Conservation (phyloP, 2,329 filamentous ascomycete species). For the Colletotrichum higginsianum region DNA sequence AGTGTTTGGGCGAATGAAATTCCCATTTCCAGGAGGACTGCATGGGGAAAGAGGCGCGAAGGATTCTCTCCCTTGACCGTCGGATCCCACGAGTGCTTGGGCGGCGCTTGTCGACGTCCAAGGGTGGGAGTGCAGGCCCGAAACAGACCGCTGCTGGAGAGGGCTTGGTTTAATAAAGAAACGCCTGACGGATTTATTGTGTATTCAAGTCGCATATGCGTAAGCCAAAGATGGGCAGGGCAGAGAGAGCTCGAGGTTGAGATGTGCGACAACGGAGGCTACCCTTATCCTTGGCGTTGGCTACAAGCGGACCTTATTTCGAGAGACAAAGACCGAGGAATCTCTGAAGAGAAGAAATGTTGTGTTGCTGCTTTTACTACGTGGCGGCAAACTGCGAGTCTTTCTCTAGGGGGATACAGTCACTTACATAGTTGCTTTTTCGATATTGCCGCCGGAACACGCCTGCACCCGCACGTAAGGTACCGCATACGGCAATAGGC, state of each 20-base stretch:
- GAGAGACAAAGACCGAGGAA: too few relatives aligned
- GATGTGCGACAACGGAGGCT: not conserved
- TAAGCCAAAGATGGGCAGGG: too few relatives aligned
- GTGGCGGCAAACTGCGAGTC: too few relatives aligned
- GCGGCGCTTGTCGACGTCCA: conserved; percentile 25
- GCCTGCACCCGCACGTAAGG: not conserved
- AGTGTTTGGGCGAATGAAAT: conserved; percentile 21
- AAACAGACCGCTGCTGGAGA: too few relatives aligned
- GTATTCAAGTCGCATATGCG: not conserved
- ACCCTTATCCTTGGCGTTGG: not conserved
- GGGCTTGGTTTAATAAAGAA: not conserved
- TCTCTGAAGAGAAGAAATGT: not conserved
- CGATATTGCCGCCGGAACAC: not conserved
- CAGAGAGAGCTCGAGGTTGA: not conserved
- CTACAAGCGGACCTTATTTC: not conserved
- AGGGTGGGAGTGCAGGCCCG: not conserved
- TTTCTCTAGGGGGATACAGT: not conserved
- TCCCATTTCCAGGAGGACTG: not conserved
- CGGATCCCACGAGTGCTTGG: conserved; percentile 13
- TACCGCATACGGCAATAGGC: not conserved
- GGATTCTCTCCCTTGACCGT: conserved; percentile 24
- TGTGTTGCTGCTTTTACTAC: not conserved
- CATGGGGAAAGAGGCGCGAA: conserved; percentile 35
- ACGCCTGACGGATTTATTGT: not conserved
- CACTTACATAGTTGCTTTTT: not conserved